phyloP scores from a whole-genome alignment of 495 filamentous ascomycete genomes.

The Tuber aestivum region DNA sequence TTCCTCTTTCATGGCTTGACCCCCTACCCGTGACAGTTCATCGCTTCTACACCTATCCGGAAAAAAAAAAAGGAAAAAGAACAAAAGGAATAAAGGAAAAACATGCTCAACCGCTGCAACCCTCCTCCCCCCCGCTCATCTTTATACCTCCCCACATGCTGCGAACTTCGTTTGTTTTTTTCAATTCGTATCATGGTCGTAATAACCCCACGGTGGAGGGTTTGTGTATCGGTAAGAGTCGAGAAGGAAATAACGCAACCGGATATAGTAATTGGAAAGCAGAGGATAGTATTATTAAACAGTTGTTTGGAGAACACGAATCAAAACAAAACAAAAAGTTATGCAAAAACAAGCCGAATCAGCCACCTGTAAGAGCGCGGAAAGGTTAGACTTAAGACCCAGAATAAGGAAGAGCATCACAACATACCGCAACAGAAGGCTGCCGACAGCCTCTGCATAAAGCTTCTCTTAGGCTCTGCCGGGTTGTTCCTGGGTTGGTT shows the following conservation, averaged over 20 bases:
- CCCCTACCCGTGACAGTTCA: conserved; percentile 30
- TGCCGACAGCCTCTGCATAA: conserved; percentile 35
- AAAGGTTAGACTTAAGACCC: conserved; percentile 7
- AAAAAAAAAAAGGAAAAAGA: neutral
- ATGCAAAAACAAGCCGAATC: conserved; percentile 31
- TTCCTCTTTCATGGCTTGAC: neutral
- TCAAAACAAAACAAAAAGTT: neutral
- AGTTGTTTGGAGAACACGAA: conserved; percentile 40
- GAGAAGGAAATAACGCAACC: conserved; percentile 36
- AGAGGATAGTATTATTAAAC: conserved; percentile 41
- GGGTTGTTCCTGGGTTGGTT: conserved; percentile 34
- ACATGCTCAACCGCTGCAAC: conserved; percentile 25
- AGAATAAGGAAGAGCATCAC: neutral
- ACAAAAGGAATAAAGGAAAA: conserved; percentile 18
- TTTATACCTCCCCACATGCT: conserved; percentile 34
- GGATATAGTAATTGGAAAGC: conserved; percentile 29
- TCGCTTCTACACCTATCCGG: conserved; percentile 32
- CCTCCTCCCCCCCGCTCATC: conserved; percentile 14
- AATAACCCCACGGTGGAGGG: conserved; percentile 25
- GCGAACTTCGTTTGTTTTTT: conserved; percentile 37
- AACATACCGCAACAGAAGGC: conserved; percentile 40
- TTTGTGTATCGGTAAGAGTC: conserved; percentile 40
- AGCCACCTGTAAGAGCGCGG: conserved; percentile 14
- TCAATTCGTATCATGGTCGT: conserved; percentile 39
- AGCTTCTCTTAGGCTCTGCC: conserved; percentile 33